Percentiles rank a stretch among this genome's conserved stretches.
Conservation (phyloP, 2,329 filamentous ascomycete species). For the Fulvia fulva region DNA sequence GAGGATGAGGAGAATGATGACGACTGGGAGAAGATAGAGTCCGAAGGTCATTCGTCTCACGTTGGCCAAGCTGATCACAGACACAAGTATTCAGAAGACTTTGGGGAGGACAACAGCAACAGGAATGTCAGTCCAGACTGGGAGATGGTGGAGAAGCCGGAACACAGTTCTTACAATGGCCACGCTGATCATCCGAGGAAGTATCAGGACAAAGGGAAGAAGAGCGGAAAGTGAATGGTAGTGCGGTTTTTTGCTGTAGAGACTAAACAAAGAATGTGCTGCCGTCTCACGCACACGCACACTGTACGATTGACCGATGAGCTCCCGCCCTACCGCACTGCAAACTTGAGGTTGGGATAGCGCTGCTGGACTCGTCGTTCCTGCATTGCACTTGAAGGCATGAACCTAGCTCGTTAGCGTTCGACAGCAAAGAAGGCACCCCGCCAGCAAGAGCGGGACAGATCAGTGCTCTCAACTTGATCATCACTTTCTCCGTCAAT, state of each 20-base stretch:
- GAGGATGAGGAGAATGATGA: too few species aligned
- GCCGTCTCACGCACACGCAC: too few species aligned
- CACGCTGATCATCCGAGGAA: not conserved
- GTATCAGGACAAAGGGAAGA: not conserved
- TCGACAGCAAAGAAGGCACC: not conserved
- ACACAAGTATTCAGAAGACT: conserved; percentile 18
- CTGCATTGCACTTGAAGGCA: not conserved
- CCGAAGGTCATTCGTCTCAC: conserved; percentile 17
- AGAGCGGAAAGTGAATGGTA: not conserved
- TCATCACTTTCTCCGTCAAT: too few species aligned
- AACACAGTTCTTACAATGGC: not conserved
- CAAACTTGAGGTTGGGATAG: not conserved
- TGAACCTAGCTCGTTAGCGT: not conserved
- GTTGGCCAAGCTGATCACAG: conserved; percentile 18
- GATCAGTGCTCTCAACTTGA: too few species aligned
- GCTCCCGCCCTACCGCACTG: too few species aligned
- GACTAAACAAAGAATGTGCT: too few species aligned
- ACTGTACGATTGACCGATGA: too few species aligned
- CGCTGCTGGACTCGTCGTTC: not conserved
- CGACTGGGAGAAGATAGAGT: not conserved
- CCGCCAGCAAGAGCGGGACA: too few species aligned
- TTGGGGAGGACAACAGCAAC: conserved; percentile 5
- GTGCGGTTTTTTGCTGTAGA: not conserved
- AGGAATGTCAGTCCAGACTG: not conserved
- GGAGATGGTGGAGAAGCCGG: not conserved